phyloP scores from a whole-genome alignment of 306 rosid genomes.

The Trifolium repens region DNA sequence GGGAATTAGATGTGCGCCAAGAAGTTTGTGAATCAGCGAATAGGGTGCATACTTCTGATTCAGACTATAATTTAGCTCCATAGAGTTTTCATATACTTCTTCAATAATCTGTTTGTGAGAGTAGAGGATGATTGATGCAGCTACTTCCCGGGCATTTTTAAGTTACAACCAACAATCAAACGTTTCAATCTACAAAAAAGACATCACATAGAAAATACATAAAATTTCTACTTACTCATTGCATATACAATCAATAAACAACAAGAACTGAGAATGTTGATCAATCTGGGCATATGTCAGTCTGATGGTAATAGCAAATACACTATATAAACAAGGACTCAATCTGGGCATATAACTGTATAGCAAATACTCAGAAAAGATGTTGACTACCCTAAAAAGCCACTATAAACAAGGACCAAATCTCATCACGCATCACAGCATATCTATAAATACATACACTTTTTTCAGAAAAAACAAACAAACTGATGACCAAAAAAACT shows the following conservation, averaged over 20 bases:
- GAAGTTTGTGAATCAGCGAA: constrained; percentile 38
- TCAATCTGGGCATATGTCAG: not conserved
- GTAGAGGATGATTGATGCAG: constrained; percentile 46
- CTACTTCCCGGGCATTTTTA: constrained; percentile 42
- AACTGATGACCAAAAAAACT: no score
- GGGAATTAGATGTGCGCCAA: constrained; percentile 33
- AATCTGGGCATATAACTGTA: no score
- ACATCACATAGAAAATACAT: constrained; percentile 37
- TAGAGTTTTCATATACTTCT: constrained; percentile 44
- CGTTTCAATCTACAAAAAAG: constrained; percentile 66
- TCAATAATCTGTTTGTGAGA: constrained; percentile 46
- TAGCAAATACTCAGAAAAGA: no score
- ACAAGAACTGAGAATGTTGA: not conserved
- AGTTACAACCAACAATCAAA: constrained; percentile 52
- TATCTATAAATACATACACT: not conserved
- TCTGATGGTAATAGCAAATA: no score
- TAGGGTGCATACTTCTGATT: constrained; percentile 41
- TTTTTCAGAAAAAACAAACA: no score
- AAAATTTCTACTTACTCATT: not conserved
- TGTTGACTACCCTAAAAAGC: not conserved
- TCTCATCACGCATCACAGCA: not conserved
- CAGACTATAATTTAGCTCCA: constrained; percentile 43
- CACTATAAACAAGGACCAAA: constrained; percentile 27
- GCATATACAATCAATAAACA: constrained; percentile 12
- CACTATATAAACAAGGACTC: no score